Evolutionary conservation across 1,284 basidiomycete genomes (phyloP).

Genomic region (Leccinum angustisporum): DNA sequence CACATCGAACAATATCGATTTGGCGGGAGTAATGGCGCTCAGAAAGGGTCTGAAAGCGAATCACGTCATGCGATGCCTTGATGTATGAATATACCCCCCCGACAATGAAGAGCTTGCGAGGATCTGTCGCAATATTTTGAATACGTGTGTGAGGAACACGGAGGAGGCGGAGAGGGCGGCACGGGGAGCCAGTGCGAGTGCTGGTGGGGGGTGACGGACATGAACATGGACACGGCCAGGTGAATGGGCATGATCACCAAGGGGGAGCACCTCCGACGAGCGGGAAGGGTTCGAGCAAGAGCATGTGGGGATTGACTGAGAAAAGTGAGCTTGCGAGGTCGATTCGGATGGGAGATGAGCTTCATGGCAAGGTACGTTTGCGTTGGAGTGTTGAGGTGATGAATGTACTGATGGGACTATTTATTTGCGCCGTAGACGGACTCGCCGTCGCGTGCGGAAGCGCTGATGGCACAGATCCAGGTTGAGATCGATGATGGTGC

Average conservation of each 20-base stretch:
- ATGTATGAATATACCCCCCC: conserved; percentile 89
- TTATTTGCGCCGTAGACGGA: conserved; percentile 3
- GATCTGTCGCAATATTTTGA: conserved; percentile 76
- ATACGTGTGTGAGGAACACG: conserved; percentile 88
- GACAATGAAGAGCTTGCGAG: conserved; percentile 88
- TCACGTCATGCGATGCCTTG: conserved; percentile 85
- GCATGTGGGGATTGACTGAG: conserved; percentile 74
- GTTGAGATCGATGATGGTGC: conserved; percentile 26
- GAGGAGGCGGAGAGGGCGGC: conserved; percentile 67
- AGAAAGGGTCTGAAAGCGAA: conserved; percentile 84
- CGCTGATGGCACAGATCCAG: conserved; percentile 50
- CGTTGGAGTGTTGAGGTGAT: neutral
- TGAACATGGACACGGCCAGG: neutral
- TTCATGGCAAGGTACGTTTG: conserved; percentile 47
- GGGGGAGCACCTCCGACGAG: conserved; percentile 16
- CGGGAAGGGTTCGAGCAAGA: conserved; percentile 52
- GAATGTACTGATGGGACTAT: neutral
- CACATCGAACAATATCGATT: conserved; percentile 78
- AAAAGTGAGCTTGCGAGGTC: conserved; percentile 74
- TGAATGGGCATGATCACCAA: conserved; percentile 7
- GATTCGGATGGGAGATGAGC: conserved; percentile 59
- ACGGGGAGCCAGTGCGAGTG: too few species aligned
- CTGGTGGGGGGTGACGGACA: conserved; percentile 7
- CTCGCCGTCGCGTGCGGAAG: conserved; percentile 42
- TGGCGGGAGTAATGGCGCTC: conserved; percentile 92